These are phyloP conservation scores for Lachnum nothofagi DNA, from an alignment of 2,329 filamentous ascomycete species.

Conservation along the genomic window DNA sequence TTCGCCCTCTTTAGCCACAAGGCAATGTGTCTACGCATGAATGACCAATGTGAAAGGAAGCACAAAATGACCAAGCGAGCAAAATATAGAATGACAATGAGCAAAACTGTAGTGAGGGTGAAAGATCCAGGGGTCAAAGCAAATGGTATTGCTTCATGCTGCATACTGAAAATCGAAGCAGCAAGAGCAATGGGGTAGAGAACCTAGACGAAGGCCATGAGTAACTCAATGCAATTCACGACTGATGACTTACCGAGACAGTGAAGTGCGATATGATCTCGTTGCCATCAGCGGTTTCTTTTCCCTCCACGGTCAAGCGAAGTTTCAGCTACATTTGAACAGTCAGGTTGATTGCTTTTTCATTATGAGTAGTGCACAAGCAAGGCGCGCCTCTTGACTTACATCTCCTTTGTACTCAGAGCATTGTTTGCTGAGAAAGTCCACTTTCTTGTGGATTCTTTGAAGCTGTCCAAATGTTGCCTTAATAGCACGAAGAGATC, in stretches of 20 bases:
- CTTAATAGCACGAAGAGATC: constrained; percentile 2
- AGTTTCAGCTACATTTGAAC: constrained; percentile 4
- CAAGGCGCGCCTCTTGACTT: background rate
- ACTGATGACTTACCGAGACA: constrained; percentile 2
- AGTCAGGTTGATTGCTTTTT: too few relatives aligned
- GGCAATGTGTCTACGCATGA: background rate
- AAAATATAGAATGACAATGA: constrained; percentile 3
- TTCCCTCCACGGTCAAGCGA: constrained; percentile 3
- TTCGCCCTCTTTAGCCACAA: background rate
- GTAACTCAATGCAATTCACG: background rate
- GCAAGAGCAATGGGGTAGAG: constrained; percentile 6
- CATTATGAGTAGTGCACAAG: background rate
- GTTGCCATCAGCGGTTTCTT: constrained; percentile 5
- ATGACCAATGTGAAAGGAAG: background rate
- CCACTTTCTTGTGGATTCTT: background rate
- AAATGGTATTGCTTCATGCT: constrained; percentile 7
- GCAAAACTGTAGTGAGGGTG: background rate
- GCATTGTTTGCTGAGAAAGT: background rate
- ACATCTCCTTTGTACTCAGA: constrained; percentile 3
- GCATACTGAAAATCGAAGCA: constrained; percentile 8
- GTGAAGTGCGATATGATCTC: constrained; percentile 2
- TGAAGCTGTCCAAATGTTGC: constrained; percentile 2
- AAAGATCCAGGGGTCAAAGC: constrained; percentile 1
- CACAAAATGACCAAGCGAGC: background rate
- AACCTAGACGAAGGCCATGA: constrained; percentile 1